A percentile compares a stretch with the other conserved stretches of the same genome.
phyloP scores from a whole-genome alignment of 2,329 filamentous ascomycete genomes.

The Colletotrichum lindemuthianum region DNA sequence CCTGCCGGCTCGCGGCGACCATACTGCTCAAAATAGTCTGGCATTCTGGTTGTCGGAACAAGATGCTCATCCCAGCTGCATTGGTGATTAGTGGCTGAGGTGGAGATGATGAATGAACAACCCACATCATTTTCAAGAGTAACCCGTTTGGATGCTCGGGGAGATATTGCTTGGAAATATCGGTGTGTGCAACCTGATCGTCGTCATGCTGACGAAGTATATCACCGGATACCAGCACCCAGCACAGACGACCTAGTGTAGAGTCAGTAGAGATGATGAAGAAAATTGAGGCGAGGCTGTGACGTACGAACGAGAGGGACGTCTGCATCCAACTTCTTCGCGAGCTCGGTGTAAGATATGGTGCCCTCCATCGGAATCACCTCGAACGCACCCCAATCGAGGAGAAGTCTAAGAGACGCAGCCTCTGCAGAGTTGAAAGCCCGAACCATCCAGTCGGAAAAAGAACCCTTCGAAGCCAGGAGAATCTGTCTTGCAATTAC shows the following conservation, averaged over 20 bases:
- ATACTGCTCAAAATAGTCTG: conserved; percentile 45
- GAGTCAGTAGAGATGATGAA: background rate
- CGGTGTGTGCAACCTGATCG: conserved; percentile 40
- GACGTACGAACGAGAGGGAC: conserved; percentile 40
- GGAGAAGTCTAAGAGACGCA: conserved; percentile 40
- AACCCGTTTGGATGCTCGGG: conserved; percentile 28
- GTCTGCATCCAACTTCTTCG: conserved; percentile 42
- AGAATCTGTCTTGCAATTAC: conserved; percentile 27
- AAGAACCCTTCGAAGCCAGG: conserved; percentile 1
- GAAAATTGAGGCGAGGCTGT: background rate
- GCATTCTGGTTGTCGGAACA: conserved; percentile 39
- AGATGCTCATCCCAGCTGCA: conserved; percentile 42
- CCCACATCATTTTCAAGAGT: conserved; percentile 34
- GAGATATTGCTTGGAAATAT: conserved; percentile 35
- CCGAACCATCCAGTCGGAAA: conserved; percentile 29
- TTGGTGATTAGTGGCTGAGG: background rate
- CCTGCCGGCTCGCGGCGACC: conserved; percentile 44
- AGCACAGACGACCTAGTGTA: conserved; percentile 36
- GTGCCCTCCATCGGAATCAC: conserved; percentile 41
- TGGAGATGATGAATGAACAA: background rate
- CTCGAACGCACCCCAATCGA: conserved; percentile 46
- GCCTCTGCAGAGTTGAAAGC: background rate
- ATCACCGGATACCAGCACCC: conserved; percentile 37
- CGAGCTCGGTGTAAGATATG: conserved; percentile 44
- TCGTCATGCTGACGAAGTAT: conserved; percentile 37